Evolutionary conservation across 2,329 filamentous ascomycete species (phyloP).

Genomic region (Lizonia empirigonia): DNA sequence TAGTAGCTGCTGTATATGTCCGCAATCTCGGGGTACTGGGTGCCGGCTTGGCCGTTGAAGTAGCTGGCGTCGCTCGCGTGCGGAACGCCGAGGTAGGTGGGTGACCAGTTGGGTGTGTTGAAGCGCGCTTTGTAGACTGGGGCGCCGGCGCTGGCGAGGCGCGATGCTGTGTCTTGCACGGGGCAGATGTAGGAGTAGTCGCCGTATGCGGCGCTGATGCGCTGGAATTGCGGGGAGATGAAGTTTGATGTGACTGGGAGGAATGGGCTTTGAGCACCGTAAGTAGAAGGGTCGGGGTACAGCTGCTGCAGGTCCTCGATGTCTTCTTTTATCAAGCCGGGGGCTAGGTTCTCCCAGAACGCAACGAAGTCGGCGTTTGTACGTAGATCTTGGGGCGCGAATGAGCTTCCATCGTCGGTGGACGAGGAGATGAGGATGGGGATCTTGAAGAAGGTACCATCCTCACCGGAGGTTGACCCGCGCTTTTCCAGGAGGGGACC

Average conservation of each 20-base stretch:
- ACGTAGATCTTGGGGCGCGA: slow-evolving; percentile 41
- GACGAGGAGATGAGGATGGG: slow-evolving; percentile 45
- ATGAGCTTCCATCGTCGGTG: slow-evolving; percentile 44
- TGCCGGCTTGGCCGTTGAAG: slow-evolving; percentile 37
- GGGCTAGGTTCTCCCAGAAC: slow-evolving; percentile 37
- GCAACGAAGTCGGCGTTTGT: slow-evolving; percentile 46
- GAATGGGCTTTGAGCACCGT: slow-evolving; percentile 19
- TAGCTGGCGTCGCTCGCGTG: slow-evolving; percentile 41
- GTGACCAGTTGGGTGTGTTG: slow-evolving; percentile 41
- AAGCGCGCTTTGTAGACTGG: slow-evolving; percentile 46
- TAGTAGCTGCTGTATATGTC: slow-evolving; percentile 44
- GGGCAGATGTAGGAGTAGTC: slow-evolving; percentile 47
- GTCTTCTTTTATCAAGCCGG: slow-evolving; percentile 37
- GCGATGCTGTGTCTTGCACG: slow-evolving; percentile 40
- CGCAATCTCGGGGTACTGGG: slow-evolving; percentile 38
- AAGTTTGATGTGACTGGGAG: slow-evolving; percentile 44
- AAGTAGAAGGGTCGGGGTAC: slow-evolving; percentile 35
- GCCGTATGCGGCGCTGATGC: slow-evolving; percentile 51
- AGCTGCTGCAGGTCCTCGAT: slow-evolving; percentile 36
- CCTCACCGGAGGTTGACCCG: slow-evolving; percentile 48
- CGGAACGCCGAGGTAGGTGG: slow-evolving; percentile 38
- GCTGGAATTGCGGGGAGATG: slow-evolving; percentile 53
- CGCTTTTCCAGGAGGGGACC: slow-evolving; percentile 55
- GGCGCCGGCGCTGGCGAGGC: slow-evolving; percentile 27
- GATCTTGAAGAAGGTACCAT: slow-evolving; percentile 44